These are phyloP conservation scores for Tolypocladium sp. DNA, from an alignment of 2,329 filamentous ascomycete genomes.

Conservation along the genomic window DNA sequence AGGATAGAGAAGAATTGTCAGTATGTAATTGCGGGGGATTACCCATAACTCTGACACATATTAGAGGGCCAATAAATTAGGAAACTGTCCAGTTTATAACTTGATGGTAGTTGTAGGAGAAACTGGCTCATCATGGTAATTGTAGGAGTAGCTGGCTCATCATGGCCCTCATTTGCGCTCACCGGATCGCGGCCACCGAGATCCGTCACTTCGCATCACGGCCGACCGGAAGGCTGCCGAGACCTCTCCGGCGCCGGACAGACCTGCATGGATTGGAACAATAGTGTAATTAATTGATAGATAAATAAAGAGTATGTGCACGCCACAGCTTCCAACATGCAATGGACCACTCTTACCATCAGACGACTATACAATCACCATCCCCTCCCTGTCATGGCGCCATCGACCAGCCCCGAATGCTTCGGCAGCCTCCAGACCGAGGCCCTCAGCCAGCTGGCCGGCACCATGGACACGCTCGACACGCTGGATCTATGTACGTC, in stretches of 20 bases:
- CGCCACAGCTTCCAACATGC: too few relatives aligned
- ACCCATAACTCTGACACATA: background rate
- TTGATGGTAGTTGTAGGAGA: background rate
- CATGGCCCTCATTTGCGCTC: background rate
- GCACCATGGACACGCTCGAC: too few relatives aligned
- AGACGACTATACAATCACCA: too few relatives aligned
- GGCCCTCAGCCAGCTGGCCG: too few relatives aligned
- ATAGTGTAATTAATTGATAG: too few relatives aligned
- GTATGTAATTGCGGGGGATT: background rate
- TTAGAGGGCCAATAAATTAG: background rate
- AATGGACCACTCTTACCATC: too few relatives aligned
- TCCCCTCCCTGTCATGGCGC: too few relatives aligned
- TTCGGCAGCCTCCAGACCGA: too few relatives aligned
- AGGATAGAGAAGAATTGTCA: background rate
- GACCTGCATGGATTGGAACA: too few relatives aligned
- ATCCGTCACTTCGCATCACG: background rate
- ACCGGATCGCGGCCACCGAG: background rate
- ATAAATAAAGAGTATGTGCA: too few relatives aligned
- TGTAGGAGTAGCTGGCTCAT: background rate
- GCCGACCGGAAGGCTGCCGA: background rate
- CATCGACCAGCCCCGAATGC: too few relatives aligned
- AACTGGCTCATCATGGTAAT: background rate
- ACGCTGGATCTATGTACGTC: too few relatives aligned
- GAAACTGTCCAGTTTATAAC: background rate
- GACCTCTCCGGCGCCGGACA: background rate